Base-by-base conservation (phyloP, 306 rosid genomes). In the Cercis canadensis region DNA sequence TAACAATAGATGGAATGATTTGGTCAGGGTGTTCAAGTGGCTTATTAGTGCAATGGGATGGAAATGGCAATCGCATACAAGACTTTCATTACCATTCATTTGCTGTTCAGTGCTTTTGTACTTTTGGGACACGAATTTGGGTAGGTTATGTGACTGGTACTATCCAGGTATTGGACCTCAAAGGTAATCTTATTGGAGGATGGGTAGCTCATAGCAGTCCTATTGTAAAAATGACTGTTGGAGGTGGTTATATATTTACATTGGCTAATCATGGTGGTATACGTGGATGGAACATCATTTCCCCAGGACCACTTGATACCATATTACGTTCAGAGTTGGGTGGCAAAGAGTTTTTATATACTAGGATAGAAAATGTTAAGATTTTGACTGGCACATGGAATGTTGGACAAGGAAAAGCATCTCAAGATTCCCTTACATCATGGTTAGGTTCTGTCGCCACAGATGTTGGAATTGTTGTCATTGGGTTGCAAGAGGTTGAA, bases 401-500 rank as follows among this genome's bases (percentile, higher is more conserved):
- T 78, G 98, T 89, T 62, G 98, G 97, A 77, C 98, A 94, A 75
- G 98, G 92, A 70, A 89, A 90, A 86, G 97, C 92, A 64, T 86
- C 97, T 77, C 96, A 73, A 58, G 97, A 94, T 78, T 89, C 98
- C 31, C 97, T 94, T 73, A 76, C 82, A 46, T 87, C 92, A 59
- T 94, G 98, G 98, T 87, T 94, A 17, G 92, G 96, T 57, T 84
- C 89, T 69, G 96, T 76, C 69, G 86, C 86, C 63, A 81, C 88
- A 76, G 89, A 86, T 83, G 95, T 79, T 69, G 88, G 89, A 66
- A 82, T 94, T 61, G 90, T 94, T 62, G 95, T 94, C 69, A 92
- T 90, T 75, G 98, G 98, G 82, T 74, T 94, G 95, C 98, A 94
- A 85, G 98, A 94, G 80, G 95, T 94, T 87, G 98, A 94, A 82